phyloP scores from a whole-genome alignment of 23 red algal genomes.

The Agarophyton chilense region DNA sequence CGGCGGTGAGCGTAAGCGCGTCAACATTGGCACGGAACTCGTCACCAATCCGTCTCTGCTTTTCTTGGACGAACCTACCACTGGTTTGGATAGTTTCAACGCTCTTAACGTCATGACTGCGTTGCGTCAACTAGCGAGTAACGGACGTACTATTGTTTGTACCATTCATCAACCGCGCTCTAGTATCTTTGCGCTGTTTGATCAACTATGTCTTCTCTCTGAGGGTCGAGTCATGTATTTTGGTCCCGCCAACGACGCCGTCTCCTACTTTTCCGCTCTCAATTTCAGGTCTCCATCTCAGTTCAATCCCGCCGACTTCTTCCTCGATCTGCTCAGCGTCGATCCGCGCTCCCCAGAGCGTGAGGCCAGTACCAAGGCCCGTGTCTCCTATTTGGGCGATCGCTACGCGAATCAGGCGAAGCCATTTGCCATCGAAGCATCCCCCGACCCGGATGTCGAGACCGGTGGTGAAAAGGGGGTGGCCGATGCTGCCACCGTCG shows the following conservation, averaged over 20 bases:
- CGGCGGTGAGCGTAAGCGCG: constrained; percentile 96
- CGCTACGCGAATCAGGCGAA: constrained; percentile 38
- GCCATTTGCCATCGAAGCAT: not conserved
- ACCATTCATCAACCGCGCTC: constrained; percentile 99
- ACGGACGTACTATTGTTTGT: constrained; percentile 89
- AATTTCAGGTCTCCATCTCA: constrained; percentile 73
- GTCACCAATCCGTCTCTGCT: constrained; percentile 92
- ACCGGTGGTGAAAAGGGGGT: not conserved
- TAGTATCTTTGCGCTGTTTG: constrained; percentile 95
- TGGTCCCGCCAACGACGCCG: constrained; percentile 92
- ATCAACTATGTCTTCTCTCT: constrained; percentile 86
- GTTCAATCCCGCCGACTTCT: constrained; percentile 99
- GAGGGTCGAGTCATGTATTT: constrained; percentile 93
- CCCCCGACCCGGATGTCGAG: not conserved
- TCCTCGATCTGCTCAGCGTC: constrained; percentile 83
- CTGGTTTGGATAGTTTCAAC: constrained; percentile 91
- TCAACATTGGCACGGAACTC: constrained; percentile 93
- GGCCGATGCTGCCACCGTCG: not conserved
- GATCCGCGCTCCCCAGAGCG: constrained; percentile 56
- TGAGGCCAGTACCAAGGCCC: constrained; percentile 50
- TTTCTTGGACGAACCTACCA: constrained; percentile 93
- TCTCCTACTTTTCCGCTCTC: constrained; percentile 86
- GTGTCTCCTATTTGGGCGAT: constrained; percentile 51
- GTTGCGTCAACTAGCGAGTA: constrained; percentile 81
- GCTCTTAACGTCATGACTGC: constrained; percentile 93